Conservation (phyloP, 257 asterid genomes). For the Lycium barbarum region DNA sequence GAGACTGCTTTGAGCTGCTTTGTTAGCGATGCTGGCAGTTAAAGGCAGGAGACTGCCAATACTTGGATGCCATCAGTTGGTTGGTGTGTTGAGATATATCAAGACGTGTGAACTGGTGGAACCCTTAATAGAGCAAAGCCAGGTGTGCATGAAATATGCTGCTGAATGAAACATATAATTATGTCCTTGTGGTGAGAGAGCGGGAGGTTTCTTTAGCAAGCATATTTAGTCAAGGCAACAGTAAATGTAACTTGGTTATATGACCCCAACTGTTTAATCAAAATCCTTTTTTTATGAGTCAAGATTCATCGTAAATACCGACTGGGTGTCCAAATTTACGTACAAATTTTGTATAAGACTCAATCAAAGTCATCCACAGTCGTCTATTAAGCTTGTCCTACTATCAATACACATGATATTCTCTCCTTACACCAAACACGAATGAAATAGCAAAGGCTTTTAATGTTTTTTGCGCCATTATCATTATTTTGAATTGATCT, state of each 20-base stretch:
- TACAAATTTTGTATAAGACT: neutral
- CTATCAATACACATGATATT: neutral
- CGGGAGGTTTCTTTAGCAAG: neutral
- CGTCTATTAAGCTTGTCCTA: neutral
- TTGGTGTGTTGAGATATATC: neutral
- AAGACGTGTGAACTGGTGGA: neutral
- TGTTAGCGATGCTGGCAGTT: neutral
- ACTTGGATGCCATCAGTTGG: conserved; percentile 13
- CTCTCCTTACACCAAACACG: neutral
- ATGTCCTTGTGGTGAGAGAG: neutral
- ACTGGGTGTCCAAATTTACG: neutral
- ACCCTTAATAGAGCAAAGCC: neutral
- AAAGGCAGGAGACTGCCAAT: neutral
- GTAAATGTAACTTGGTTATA: neutral
- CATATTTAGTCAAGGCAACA: neutral
- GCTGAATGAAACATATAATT: neutral
- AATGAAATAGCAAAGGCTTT: neutral
- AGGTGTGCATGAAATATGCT: neutral
- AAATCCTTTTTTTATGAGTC: neutral
- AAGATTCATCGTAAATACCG: neutral
- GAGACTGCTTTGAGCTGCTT: neutral
- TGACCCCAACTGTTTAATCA: neutral
- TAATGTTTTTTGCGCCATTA: neutral
- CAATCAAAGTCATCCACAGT: neutral
- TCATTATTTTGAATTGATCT: neutral